These are phyloP conservation scores for Triglochin maritima DNA, from an alignment of 106 monocot genomes.

Conservation along the genomic window DNA sequence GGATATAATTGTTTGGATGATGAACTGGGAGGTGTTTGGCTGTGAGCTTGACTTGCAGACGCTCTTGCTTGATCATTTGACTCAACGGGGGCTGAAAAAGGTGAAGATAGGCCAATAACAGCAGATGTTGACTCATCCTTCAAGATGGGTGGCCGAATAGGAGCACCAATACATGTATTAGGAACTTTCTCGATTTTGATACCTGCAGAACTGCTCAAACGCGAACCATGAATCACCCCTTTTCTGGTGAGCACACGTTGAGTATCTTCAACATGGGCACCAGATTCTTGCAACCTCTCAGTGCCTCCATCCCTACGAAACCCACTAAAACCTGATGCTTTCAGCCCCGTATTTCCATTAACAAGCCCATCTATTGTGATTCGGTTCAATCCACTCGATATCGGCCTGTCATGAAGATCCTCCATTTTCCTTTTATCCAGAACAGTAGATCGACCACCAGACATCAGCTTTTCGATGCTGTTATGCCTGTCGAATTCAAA, in stretches of 20 bases:
- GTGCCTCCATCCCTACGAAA: slow-evolving; percentile 32
- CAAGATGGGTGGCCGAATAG: slow-evolving; percentile 5
- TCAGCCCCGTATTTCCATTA: slow-evolving; percentile 35
- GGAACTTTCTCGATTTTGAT: slow-evolving; percentile 32
- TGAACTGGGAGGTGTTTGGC: slow-evolving; percentile 8
- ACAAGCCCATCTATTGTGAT: slow-evolving; percentile 33
- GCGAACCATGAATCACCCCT: slow-evolving; percentile 24
- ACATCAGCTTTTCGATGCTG: slow-evolving; percentile 38
- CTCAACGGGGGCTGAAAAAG: slow-evolving; percentile 11
- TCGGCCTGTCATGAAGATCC: slow-evolving; percentile 24
- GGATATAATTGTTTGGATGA: slow-evolving; percentile 6
- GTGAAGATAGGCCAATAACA: slow-evolving; percentile 5
- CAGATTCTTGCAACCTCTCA: slow-evolving; percentile 23
- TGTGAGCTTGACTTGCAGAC: slow-evolving; percentile 4
- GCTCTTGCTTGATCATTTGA: slow-evolving; percentile 12
- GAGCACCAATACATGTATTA: slow-evolving; percentile 8
- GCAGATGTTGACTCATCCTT: slow-evolving; percentile 11
- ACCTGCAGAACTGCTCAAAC: slow-evolving; percentile 25
- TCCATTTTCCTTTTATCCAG: slow-evolving; percentile 48
- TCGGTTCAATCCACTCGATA: slow-evolving; percentile 27
- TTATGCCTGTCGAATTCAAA: slow-evolving; percentile 73
- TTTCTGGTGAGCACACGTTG: slow-evolving; percentile 31
- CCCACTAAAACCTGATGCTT: slow-evolving; percentile 26
- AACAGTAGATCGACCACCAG: slow-evolving; percentile 30
- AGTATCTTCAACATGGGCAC: slow-evolving; percentile 22